Evolutionary conservation across 2,329 filamentous ascomycete genomes (phyloP).

Genomic region (Clonostachys rhizophaga): DNA sequence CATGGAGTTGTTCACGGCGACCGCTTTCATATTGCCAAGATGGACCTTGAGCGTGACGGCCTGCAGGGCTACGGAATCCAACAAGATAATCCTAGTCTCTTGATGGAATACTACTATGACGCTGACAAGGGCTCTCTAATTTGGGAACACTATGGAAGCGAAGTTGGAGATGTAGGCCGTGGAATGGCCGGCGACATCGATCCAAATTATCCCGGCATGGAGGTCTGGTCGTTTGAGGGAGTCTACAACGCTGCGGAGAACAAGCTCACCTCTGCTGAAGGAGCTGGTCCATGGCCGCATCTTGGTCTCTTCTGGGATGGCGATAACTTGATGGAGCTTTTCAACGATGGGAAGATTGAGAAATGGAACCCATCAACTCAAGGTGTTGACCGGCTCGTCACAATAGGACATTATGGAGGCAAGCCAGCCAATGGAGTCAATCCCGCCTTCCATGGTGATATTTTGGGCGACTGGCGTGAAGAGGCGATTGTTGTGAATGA

Average conservation of each 20-base stretch:
- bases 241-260: conserved; percentile 10
- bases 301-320: conserved; percentile 7
- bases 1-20: conserved; percentile 12
- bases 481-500: conserved; percentile 10
- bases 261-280: conserved; percentile 3
- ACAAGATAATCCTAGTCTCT: conserved; percentile 7
- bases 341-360: conserved; percentile 8
- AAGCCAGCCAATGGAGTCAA: conserved; percentile 2
- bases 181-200: conserved; percentile 13
- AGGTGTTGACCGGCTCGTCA: background rate
- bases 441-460: conserved; percentile 9
- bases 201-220: conserved; percentile 8
- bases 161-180: conserved; percentile 6
- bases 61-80: conserved; percentile 12
- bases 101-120: conserved; percentile 15
- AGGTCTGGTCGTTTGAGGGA: conserved; percentile 12
- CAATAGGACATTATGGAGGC: conserved; percentile 6
- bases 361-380: conserved; percentile 4
- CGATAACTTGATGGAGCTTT: conserved; percentile 6
- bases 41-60: conserved; percentile 9
- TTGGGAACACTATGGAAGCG: conserved; percentile 8
- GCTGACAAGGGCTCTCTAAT: conserved; percentile 7
- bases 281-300: background rate
- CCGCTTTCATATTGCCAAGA: conserved; percentile 13
- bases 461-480: conserved; percentile 13